phyloP scores from a whole-genome alignment of 1,139 yeast species.

The Zygosaccharomyces pseudobailii region DNA sequence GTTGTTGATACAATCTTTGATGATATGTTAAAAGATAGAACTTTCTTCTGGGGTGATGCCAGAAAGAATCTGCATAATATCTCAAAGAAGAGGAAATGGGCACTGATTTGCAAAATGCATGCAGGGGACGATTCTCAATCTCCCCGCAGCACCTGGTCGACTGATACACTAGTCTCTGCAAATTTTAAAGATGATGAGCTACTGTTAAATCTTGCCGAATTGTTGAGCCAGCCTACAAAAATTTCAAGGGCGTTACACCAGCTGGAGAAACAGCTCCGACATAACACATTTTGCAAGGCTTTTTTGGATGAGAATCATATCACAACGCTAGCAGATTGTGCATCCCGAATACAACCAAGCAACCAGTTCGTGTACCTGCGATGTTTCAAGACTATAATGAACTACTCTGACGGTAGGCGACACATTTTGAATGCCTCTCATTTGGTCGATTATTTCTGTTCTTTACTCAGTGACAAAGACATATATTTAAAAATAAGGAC shows the following conservation, averaged over 20 bases:
- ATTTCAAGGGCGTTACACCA: slow-evolving; percentile 16
- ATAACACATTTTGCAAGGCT: slow-evolving; percentile 11
- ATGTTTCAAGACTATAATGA: slow-evolving; percentile 26
- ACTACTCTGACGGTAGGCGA: slow-evolving; percentile 16
- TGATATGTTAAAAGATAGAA: slow-evolving; percentile 19
- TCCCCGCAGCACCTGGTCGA: slow-evolving; percentile 2
- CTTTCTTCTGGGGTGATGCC: slow-evolving; percentile 25
- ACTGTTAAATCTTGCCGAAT: slow-evolving; percentile 5
- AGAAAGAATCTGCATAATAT: slow-evolving; percentile 17
- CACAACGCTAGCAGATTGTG: slow-evolving; percentile 7
- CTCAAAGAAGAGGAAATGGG: slow-evolving; percentile 26
- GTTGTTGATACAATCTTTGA: slow-evolving; percentile 20
- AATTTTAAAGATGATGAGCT: slow-evolving; percentile 5
- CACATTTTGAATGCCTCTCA: slow-evolving; percentile 11
- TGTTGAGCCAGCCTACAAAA: slow-evolving; percentile 5
- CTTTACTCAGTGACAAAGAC: slow-evolving; percentile 9
- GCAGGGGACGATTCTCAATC: slow-evolving; percentile 4
- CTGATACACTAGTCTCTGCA: slow-evolving; percentile 1
- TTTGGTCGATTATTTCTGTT: slow-evolving; percentile 17
- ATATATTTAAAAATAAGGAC: slow-evolving; percentile 17
- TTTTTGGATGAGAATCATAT: slow-evolving; percentile 20
- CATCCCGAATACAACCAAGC: slow-evolving; percentile 5
- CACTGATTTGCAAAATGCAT: slow-evolving; percentile 20
- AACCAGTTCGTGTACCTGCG: slow-evolving; percentile 23
- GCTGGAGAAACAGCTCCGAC: slow-evolving; percentile 25